Conservation (phyloP, 1,284 basidiomycete species). For the Moesziomyces sp. region DNA sequence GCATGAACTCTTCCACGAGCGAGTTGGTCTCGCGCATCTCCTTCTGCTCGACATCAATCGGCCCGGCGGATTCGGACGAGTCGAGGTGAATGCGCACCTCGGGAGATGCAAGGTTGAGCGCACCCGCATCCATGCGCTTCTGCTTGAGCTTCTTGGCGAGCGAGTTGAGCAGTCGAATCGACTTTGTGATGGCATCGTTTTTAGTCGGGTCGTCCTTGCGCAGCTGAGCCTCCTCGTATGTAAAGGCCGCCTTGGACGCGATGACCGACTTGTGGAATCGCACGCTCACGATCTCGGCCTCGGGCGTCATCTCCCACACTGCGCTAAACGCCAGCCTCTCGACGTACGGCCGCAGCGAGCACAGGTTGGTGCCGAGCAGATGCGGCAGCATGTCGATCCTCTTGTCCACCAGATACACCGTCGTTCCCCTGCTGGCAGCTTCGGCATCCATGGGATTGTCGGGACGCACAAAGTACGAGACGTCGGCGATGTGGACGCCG, state of each 20-base stretch:
- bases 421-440: constrained; percentile 93
- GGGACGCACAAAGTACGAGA: constrained; percentile 92
- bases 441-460: constrained; percentile 97
- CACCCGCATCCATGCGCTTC: constrained; percentile 89
- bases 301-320: constrained; percentile 81
- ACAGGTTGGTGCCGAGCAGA: constrained; percentile 93
- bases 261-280: constrained; percentile 97
- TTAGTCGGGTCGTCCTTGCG: constrained; percentile 86
- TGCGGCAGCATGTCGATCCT: constrained; percentile 98
- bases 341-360: constrained; percentile 90
- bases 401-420: constrained; percentile 98
- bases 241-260: constrained; percentile 94
- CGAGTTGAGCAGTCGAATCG: constrained; percentile 88
- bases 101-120: constrained; percentile 94
- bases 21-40: constrained; percentile 92
- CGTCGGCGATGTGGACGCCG: constrained; percentile 98
- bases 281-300: constrained; percentile 86
- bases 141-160: constrained; percentile 88
- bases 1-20: constrained; percentile 98
- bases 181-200: constrained; percentile 84
- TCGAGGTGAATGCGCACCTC: constrained; percentile 96
- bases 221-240: constrained; percentile 94
- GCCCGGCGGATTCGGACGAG: constrained; percentile 89
- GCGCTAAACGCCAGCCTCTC: constrained; percentile 95
- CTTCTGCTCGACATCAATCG: constrained; percentile 98